phyloP scores from a whole-genome alignment of 441 rosid genomes.

The Erodium moschatum region DNA sequence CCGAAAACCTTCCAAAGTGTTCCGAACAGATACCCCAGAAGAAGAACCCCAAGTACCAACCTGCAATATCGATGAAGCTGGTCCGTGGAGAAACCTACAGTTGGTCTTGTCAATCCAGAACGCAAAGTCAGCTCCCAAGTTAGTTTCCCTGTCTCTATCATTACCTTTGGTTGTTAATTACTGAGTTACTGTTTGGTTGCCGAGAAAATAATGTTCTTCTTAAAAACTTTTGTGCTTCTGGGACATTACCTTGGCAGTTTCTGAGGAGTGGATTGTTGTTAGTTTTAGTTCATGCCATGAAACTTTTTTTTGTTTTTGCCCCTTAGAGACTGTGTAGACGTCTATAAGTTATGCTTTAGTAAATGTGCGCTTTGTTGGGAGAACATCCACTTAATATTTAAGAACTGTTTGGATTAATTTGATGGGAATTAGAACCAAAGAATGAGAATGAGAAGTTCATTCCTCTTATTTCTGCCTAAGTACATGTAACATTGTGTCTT shows the following conservation, averaged over 20 bases:
- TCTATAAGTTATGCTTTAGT: not conserved
- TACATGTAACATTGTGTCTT: not conserved
- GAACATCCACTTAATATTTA: not conserved
- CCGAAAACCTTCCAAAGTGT: conserved; percentile 21
- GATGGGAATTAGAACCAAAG: not conserved
- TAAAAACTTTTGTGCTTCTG: no score
- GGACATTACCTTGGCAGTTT: no score
- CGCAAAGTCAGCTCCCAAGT: conserved; percentile 51
- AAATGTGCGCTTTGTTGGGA: not conserved
- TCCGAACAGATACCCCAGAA: conserved; percentile 21
- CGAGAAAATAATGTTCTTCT: no score
- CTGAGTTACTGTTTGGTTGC: not conserved
- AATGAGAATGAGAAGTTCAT: not conserved
- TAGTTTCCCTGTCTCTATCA: conserved; percentile 21
- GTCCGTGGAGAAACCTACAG: conserved; percentile 70
- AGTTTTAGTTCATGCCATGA: not conserved
- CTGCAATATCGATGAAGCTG: conserved; percentile 24
- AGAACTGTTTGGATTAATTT: not conserved
- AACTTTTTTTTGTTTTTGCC: not conserved
- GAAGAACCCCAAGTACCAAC: conserved; percentile 20
- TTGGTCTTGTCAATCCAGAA: conserved; percentile 50
- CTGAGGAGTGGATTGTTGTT: not conserved
- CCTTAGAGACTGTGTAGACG: not conserved
- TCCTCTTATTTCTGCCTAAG: not conserved
- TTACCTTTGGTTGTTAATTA: not conserved